Evolutionary conservation across 192 early-diverging fungal species (phyloP).

Genomic region (Polychytrium aggregatum): DNA sequence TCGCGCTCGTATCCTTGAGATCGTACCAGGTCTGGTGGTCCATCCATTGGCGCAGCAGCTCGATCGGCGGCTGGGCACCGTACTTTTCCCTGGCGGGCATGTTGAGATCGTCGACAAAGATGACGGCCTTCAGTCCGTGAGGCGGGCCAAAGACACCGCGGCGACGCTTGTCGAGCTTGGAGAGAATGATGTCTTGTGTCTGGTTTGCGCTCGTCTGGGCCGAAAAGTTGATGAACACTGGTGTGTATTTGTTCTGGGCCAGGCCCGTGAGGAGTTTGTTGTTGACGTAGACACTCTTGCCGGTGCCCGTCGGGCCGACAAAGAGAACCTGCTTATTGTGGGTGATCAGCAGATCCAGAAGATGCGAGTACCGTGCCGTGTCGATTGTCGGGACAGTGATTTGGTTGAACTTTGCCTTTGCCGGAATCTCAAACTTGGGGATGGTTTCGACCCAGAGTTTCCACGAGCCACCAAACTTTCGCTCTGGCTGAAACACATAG

Average conservation of each 20-base stretch:
- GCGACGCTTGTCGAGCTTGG: constrained; percentile 44
- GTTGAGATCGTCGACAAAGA: constrained; percentile 54
- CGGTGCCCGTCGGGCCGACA: constrained; percentile 47
- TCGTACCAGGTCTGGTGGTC: constrained; percentile 41
- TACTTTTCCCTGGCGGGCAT: constrained; percentile 54
- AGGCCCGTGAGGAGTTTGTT: constrained; percentile 45
- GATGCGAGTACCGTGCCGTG: constrained; percentile 37
- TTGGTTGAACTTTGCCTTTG: constrained; percentile 38
- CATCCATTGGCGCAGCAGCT: constrained; percentile 49
- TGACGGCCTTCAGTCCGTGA: constrained; percentile 37
- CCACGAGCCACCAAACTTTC: constrained; percentile 41
- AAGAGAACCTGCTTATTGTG: constrained; percentile 43
- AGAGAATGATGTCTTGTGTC: constrained; percentile 47
- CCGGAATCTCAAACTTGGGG: constrained; percentile 36
- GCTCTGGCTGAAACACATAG: constrained; percentile 45
- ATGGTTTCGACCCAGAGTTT: constrained; percentile 47
- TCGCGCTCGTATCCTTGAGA: constrained; percentile 41
- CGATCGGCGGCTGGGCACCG: constrained; percentile 49
- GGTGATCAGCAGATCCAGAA: constrained; percentile 37
- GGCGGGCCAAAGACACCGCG: constrained; percentile 44
- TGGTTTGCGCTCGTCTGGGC: constrained; percentile 50
- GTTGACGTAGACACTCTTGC: constrained; percentile 47
- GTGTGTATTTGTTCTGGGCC: constrained; percentile 34
- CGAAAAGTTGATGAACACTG: constrained; percentile 54
- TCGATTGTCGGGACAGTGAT: constrained; percentile 51